Evolutionary conservation across 352 stramenopile genomes (phyloP).

Genomic region (Phytophthora vignae): DNA sequence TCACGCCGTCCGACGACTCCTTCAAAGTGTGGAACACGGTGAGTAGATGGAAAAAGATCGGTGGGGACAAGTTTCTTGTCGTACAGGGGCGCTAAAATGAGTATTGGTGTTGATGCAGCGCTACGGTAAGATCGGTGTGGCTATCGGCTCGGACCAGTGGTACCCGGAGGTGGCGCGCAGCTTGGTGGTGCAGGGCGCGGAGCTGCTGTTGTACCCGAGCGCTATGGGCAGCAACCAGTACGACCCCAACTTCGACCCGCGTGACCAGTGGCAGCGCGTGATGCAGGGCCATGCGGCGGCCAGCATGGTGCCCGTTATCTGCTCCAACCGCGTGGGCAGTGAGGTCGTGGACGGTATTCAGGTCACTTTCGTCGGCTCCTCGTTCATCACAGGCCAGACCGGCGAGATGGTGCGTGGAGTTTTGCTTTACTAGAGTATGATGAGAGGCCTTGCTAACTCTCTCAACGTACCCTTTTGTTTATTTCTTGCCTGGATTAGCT

Average conservation of each 20-base stretch:
- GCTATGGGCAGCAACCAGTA: constrained; percentile 90
- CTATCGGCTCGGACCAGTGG: constrained; percentile 94
- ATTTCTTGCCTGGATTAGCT: constrained; percentile 49
- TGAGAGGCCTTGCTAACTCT: constrained; percentile 7
- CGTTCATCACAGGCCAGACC: constrained; percentile 93
- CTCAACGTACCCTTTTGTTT: not conserved
- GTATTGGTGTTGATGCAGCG: too few species aligned
- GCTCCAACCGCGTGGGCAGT: constrained; percentile 90
- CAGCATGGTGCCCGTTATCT: constrained; percentile 92
- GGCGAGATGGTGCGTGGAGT: constrained; percentile 79
- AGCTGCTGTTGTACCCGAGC: constrained; percentile 86
- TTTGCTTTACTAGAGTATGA: not conserved
- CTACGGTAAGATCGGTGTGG: constrained; percentile 89
- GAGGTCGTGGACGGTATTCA: constrained; percentile 84
- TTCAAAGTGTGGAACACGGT: constrained; percentile 93
- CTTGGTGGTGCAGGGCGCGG: constrained; percentile 90
- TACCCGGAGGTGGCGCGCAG: constrained; percentile 91
- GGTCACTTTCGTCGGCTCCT: constrained; percentile 93
- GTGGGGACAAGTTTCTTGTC: too few species aligned
- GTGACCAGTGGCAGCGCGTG: constrained; percentile 92
- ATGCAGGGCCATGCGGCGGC: constrained; percentile 92
- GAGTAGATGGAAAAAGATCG: constrained; percentile 4
- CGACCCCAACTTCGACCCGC: constrained; percentile 87
- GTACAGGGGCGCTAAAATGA: not conserved
- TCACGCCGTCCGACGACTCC: constrained; percentile 89